Evolutionary conservation across 306 rosid genomes (phyloP), one percentile per base, ranked within the genome.

Genomic region (barrel medic (Medicago truncatula)): DNA sequence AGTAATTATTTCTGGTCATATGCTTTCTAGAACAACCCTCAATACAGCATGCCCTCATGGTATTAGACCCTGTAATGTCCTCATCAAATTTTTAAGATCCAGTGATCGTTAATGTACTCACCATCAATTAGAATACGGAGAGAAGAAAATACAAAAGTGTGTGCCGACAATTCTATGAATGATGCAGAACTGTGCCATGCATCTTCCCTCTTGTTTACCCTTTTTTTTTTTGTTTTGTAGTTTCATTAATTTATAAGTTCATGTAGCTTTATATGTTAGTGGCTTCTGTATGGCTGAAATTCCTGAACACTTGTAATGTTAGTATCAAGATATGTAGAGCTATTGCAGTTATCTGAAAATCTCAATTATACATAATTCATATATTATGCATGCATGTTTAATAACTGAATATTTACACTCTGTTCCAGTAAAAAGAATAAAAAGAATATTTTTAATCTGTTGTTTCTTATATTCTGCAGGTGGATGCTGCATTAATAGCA

Each of bases 401-500:
- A 16, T 50, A 46, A 20, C 58, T 16, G 61, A 25, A 73, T 70
- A 54, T 23, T 70, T 14, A 68, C 31, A 80, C 70, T 25, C 53
- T 71, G 9, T 57, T 34, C 38, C 68, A 18, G 36, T 57, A 15
- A 13, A 1, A 11, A 2, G 34, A 57, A 31, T 31, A 31, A 31
- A 28, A 28, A 28, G 36, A 31, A 28, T 28, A 28, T 3, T 28
- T 28, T 0, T 28, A 28, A 28, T 28, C 31, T 28, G 31, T 28
- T 28, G 31, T 34, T 34, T 34, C 38, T 81, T 14, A 79, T 79
- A 65, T 60, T 79, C 77, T 82, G 43, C 84, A 95, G 98, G 98
- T 95, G 60, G 98, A 95, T 83, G 93, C 99, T 53, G 97, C 97
- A 66, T 62, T 92, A 80, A 92, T 92, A 83, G 99, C 97, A 80